These are phyloP conservation scores for Mollisia scopiformis DNA, from an alignment of 2,329 filamentous ascomycete genomes.

Conservation along the genomic window DNA sequence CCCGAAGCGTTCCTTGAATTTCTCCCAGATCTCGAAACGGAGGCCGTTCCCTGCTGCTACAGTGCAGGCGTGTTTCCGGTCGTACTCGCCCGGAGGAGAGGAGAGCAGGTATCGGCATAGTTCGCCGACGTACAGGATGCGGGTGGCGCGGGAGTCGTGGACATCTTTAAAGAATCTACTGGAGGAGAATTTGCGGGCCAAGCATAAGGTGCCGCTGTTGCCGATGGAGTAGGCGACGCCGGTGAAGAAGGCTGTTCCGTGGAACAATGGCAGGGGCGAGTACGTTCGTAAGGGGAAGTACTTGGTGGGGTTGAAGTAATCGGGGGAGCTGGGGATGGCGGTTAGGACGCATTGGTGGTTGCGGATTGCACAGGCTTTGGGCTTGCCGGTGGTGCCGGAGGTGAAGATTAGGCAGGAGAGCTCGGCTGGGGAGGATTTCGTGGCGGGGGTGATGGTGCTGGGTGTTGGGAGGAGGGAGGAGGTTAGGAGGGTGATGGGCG, in stretches of 20 bases:
- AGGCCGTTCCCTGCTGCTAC: constrained; percentile 51
- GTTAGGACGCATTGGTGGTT: constrained; percentile 42
- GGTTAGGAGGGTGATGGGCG: constrained; percentile 15
- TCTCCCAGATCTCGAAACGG: constrained; percentile 50
- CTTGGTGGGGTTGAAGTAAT: constrained; percentile 41
- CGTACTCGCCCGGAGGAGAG: constrained; percentile 46
- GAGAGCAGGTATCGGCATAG: constrained; percentile 51
- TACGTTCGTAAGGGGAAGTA: constrained; percentile 50
- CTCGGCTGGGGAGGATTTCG: constrained; percentile 40
- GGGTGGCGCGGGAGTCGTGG: constrained; percentile 44
- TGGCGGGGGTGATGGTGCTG: constrained; percentile 20
- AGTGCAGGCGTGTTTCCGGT: constrained; percentile 46
- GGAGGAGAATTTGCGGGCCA: constrained; percentile 48
- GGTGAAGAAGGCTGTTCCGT: constrained; percentile 50
- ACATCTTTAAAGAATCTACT: constrained; percentile 49
- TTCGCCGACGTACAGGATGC: constrained; percentile 51
- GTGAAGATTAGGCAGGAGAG: constrained; percentile 47
- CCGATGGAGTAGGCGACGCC: constrained; percentile 45
- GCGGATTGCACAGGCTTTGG: constrained; percentile 47
- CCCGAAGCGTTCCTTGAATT: constrained; percentile 45
- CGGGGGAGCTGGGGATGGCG: constrained; percentile 40
- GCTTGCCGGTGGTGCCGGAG: constrained; percentile 50
- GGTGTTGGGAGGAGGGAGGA: constrained; percentile 19
- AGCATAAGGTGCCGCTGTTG: constrained; percentile 44
- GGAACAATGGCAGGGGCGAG: constrained; percentile 50